Percentiles rank a stretch among this genome's conserved stretches.
Conservation (phyloP, 306 rosid genomes). For the Cajanus cajan region DNA sequence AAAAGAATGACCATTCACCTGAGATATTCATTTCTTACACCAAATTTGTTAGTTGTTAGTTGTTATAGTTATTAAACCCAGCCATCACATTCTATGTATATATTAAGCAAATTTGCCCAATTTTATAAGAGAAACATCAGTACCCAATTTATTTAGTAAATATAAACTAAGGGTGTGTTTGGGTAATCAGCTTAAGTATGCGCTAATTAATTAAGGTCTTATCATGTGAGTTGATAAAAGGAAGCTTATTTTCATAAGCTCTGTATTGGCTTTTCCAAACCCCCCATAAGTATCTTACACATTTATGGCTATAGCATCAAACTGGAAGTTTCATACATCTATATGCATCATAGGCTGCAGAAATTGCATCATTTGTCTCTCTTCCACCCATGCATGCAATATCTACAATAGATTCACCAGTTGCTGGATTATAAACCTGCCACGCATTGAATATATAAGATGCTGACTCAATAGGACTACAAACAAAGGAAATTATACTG, state of each 20-base stretch:
- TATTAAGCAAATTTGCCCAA: not conserved
- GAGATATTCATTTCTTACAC: conserved; percentile 13
- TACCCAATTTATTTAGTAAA: conserved; percentile 3
- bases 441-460: conserved; percentile 26
- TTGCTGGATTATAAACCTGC: conserved; percentile 91
- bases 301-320: conserved; percentile 2
- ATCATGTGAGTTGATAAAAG: too few species aligned
- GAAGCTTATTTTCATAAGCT: not conserved
- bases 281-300: not conserved
- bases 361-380: conserved; percentile 93
- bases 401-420: conserved; percentile 81
- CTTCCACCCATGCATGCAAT: conserved; percentile 85
- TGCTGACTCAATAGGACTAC: not conserved
- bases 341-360: conserved; percentile 77
- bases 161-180: not conserved
- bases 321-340: conserved; percentile 47
- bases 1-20: not conserved
- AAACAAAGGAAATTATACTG: conserved; percentile 14
- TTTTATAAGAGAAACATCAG: not conserved
- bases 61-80: not conserved
- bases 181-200: not conserved
- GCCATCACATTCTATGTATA: not conserved
- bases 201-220: too few species aligned
- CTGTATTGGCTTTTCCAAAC: not conserved
- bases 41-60: not conserved